Base-by-base conservation (phyloP, 768 basidiomycete genomes). In the Lactarius trivialis region DNA sequence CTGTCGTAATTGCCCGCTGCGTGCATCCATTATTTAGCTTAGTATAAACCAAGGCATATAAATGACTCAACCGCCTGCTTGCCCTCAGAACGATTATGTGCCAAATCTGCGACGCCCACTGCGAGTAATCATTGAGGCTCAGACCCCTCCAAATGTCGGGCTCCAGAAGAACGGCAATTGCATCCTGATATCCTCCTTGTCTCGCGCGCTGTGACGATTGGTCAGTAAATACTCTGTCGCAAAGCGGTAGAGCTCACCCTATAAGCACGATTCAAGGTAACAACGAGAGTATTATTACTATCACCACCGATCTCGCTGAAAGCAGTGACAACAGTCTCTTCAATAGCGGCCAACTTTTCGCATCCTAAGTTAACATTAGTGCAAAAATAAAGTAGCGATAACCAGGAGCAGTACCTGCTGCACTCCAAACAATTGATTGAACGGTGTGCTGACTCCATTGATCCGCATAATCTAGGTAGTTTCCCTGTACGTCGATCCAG, bases 51-150 rank as follows among this genome's bases (percentile, higher is more conserved):
- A 32, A 11, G 30, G 6, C 39, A 26, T 36, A 34, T 33, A 36
- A 51, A 37, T 8, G 28, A 60, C 56, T 48, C 36, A 64, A 89
- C 91, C 85, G 81, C 58, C 91, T 83, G 61, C 82, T 83, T 14
- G 85, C 81, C 26, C 87, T 81, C 62, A 91, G 72, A 14, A 79
- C 80, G 30, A 93, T 76, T 57, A 89, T 81, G 69, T 89, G 83
- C 92, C 91, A 93, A 50, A 92, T 79, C 70, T 86, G 82, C 53
- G 78, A 76, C 21, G 87, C 84, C 91, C 92, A 93, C 36, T 78
- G 73, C n/a, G 76, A 74, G 71, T 89, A 89, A 70, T 88, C 85
- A 39, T 79, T 75, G 21, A 89, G 71, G 14, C 79, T 78, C 52
- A 93, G 73, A 7, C 85, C 83, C 2, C 78, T 74, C 91, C 91